These are phyloP conservation scores for Heterobasidion irregulare DNA, from an alignment of 1,284 basidiomycete species.

Conservation along the genomic window DNA sequence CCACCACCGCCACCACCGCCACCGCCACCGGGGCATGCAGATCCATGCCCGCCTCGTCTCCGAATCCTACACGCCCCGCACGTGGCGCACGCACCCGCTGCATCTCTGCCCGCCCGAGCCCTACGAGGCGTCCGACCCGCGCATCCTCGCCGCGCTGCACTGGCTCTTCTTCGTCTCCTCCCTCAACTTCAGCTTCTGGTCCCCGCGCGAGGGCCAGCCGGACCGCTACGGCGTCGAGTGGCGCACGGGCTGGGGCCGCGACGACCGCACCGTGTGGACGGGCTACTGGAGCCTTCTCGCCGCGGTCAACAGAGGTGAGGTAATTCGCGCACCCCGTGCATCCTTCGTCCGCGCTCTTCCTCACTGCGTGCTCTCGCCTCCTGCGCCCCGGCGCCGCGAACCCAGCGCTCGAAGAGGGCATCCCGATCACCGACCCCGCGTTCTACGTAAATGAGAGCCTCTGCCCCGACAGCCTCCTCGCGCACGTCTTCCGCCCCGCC, in stretches of 20 bases:
- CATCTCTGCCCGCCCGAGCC: constrained; percentile 64
- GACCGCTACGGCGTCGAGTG: constrained; percentile 70
- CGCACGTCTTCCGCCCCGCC: constrained; percentile 57
- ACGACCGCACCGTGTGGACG: constrained; percentile 44
- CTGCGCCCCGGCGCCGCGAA: too few relatives aligned
- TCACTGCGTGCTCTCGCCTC: background rate
- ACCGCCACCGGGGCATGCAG: constrained; percentile 22
- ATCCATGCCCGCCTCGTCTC: constrained; percentile 47
- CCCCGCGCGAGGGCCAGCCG: constrained; percentile 44
- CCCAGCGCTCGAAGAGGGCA: constrained; percentile 47
- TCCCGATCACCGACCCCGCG: constrained; percentile 66
- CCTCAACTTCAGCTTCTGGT: constrained; percentile 86
- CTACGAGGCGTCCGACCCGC: constrained; percentile 40
- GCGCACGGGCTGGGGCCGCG: constrained; percentile 56
- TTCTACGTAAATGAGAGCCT: constrained; percentile 62
- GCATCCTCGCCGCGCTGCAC: constrained; percentile 51
- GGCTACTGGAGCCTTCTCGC: constrained; percentile 82
- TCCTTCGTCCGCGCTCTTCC: background rate
- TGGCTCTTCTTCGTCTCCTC: constrained; percentile 83
- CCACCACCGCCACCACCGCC: background rate
- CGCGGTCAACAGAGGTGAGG: constrained; percentile 63
- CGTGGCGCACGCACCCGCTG: constrained; percentile 71
- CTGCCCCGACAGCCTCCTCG: constrained; percentile 61
- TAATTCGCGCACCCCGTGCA: background rate
- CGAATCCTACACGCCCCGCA: constrained; percentile 65